phyloP scores from a whole-genome alignment of 805 yeast genomes.

The Metschnikowia gruessii region DNA sequence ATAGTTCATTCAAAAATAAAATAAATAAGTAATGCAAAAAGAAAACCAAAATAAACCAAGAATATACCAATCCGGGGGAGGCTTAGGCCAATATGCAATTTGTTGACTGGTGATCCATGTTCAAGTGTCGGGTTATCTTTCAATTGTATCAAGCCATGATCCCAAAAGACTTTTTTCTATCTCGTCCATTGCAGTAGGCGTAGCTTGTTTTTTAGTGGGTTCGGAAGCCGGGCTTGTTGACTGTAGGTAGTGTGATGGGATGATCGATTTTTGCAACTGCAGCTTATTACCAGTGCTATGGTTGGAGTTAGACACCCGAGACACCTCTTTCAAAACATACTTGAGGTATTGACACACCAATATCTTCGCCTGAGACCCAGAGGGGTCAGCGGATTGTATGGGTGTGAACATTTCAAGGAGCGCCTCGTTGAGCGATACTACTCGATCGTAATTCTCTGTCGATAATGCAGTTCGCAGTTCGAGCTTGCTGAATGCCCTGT shows the following conservation, averaged over 20 bases:
- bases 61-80: no score
- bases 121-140: not conserved
- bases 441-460: slow-evolving; percentile 32
- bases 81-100: not conserved
- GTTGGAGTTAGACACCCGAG: slow-evolving; percentile 18
- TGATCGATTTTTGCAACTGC: slow-evolving; percentile 31
- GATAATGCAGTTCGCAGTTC: slow-evolving; percentile 31
- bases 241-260: slow-evolving; percentile 30
- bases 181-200: slow-evolving; percentile 29
- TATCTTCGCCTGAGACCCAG: slow-evolving; percentile 25
- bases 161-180: slow-evolving; percentile 40
- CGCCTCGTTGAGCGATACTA: slow-evolving; percentile 21
- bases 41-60: no score
- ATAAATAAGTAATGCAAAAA: not conserved
- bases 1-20: not conserved
- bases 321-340: slow-evolving; percentile 37
- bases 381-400: slow-evolving; percentile 20
- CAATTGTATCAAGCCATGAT: slow-evolving; percentile 41
- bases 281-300: not conserved
- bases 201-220: slow-evolving; percentile 2
- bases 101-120: not conserved
- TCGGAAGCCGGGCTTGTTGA: slow-evolving; percentile 8
- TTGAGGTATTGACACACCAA: slow-evolving; percentile 40
- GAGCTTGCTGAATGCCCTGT: slow-evolving; percentile 25
- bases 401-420: slow-evolving; percentile 23